Conservation (phyloP, 345 rosid species). For the Salix purpurea region DNA sequence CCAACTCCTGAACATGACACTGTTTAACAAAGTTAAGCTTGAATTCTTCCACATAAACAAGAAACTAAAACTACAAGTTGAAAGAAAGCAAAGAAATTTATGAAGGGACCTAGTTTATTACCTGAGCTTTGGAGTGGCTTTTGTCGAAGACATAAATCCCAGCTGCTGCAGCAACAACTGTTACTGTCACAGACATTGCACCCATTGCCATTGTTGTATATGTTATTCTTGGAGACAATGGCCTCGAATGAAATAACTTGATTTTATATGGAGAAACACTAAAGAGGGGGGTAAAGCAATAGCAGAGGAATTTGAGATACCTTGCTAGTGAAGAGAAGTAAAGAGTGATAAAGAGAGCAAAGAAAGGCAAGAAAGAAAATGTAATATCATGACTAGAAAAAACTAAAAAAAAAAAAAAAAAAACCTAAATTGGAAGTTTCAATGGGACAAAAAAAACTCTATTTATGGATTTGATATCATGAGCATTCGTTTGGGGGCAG, state of each 20-base stretch:
- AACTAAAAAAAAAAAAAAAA: background rate
- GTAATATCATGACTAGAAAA: background rate
- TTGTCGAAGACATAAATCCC: conserved; percentile 20
- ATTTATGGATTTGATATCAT: no score
- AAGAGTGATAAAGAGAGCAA: background rate
- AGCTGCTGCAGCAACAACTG: conserved; percentile 18
- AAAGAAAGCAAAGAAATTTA: background rate
- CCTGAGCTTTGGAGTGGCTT: conserved; percentile 14
- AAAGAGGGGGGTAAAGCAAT: background rate
- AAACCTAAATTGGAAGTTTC: no score
- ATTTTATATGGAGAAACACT: background rate
- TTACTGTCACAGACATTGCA: conserved; percentile 14
- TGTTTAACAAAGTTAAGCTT: background rate
- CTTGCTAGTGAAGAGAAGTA: conserved; percentile 4
- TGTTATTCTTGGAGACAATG: background rate
- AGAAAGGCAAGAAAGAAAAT: no score
- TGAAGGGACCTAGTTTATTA: background rate
- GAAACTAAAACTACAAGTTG: background rate
- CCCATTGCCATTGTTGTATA: conserved; percentile 12
- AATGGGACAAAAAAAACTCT: no score
- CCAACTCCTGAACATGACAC: conserved; percentile 6
- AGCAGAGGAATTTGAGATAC: background rate
- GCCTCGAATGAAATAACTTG: background rate
- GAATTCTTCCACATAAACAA: background rate
- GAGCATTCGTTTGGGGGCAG: background rate